phyloP scores from a whole-genome alignment of 139 green algal genomes.

The Cymbomonas tetramitiformis region DNA sequence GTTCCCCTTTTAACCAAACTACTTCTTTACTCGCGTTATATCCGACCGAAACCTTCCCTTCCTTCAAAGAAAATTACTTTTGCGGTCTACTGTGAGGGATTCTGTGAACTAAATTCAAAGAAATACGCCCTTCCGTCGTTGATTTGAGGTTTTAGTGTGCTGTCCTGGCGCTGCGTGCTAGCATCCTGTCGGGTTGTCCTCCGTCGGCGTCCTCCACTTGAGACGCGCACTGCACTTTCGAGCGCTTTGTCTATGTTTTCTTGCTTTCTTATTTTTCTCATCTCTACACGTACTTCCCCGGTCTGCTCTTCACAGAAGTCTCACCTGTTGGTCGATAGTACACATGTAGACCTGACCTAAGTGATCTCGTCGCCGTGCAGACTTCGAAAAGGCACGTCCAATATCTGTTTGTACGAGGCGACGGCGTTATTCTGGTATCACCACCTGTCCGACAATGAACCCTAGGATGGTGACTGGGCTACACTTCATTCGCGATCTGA shows the following conservation, averaged over 20 bases:
- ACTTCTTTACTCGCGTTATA: too few relatives aligned
- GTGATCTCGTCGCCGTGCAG: constrained; percentile 34
- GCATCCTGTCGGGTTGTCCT: too few relatives aligned
- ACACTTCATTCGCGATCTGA: too few relatives aligned
- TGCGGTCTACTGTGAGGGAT: too few relatives aligned
- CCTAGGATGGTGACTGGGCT: too few relatives aligned
- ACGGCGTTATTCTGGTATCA: constrained; percentile 85
- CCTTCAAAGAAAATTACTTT: too few relatives aligned
- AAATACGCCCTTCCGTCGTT: too few relatives aligned
- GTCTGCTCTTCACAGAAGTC: neutral
- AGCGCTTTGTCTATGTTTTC: neutral
- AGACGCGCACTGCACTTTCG: neutral
- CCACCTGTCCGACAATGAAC: constrained; percentile 48
- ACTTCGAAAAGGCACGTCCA: constrained; percentile 72
- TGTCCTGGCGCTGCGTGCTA: too few relatives aligned
- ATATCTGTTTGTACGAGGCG: constrained; percentile 88
- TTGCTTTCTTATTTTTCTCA: neutral
- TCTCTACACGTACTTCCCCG: neutral
- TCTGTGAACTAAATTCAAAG: too few relatives aligned
- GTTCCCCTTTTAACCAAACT: too few relatives aligned
- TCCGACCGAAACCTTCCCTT: too few relatives aligned
- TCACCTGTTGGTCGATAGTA: neutral
- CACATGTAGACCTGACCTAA: neutral
- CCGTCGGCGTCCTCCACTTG: neutral
- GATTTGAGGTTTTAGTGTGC: too few relatives aligned